Base-by-base conservation (phyloP, 257 asterid genomes). In the Solanum bulbocastanum region DNA sequence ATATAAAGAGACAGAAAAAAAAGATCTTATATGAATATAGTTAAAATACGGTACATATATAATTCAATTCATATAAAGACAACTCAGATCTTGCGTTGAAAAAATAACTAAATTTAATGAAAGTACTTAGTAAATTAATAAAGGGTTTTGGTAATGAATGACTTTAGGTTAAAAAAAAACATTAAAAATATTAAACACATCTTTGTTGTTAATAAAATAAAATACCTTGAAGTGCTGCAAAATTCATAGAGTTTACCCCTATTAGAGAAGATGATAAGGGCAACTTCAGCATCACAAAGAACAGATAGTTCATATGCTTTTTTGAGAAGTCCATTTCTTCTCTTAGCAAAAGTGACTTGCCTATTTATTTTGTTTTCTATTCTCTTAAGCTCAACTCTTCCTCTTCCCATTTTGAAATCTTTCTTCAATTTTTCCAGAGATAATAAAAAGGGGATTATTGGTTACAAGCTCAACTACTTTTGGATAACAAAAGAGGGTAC, bases 341-440 rank as follows among this genome's bases (percentile, higher is more conserved):
- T 90, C 90, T 90, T 90, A 65, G 92, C 92, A 90, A 90, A 90
- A 30, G 92, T 90, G 8, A 90, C 92, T 56, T 90, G 92, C 84
- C 92, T 90, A 88, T 90, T 90, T 90, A 90, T 90, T 83, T 90
- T 90, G 89, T 90, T 90, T 68, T 90, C 92, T 82, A 90, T 85
- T 86, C 92, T 90, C 90, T 88, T 87, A 87, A 90, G 60, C 76
- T 83, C 90, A 18, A 86, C 91, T 84, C 86, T 84, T n/a, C 83
- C 86, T 32, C 87, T 89, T 58, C 89, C 89, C 90, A 84, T 86
- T 46, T 83, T 30, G 62, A 39, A 58, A 49, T 79, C 39, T 16
- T 16, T 15, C 10, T 87, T 56, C 66, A 40, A 27, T 40, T 49
- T 30, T 66, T 44, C 7, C 58, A 20, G 13, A 40, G 33, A 23